Conservation (phyloP, 805 yeast species). For the Yarrowia sp. region DNA sequence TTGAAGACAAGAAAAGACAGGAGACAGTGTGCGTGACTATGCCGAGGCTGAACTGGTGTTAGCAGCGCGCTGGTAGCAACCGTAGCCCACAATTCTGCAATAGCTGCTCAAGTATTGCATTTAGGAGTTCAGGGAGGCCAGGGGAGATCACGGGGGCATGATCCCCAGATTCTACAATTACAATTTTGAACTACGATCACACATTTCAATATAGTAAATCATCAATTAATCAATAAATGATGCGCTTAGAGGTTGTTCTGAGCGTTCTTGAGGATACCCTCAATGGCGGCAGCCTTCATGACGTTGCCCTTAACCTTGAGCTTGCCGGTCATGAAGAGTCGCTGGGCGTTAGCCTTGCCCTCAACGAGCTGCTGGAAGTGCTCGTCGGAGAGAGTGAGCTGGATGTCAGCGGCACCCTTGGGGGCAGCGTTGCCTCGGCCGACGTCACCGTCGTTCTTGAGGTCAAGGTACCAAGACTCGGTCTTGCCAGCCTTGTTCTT, state of each 20-base stretch:
- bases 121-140: too few relatives aligned
- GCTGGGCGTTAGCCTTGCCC: slow-evolving; percentile 83
- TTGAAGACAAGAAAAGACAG: background rate
- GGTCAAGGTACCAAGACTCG: slow-evolving; percentile 65
- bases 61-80: too few relatives aligned
- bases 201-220: background rate
- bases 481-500: slow-evolving; percentile 59
- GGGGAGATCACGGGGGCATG: too few relatives aligned
- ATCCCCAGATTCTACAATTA: too few relatives aligned
- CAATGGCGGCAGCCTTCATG: slow-evolving; percentile 82
- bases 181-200: background rate
- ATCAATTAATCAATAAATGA: slow-evolving; percentile 24
- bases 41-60: too few relatives aligned
- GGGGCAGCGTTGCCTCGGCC: slow-evolving; percentile 44
- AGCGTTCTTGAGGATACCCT: slow-evolving; percentile 60
- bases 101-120: too few relatives aligned
- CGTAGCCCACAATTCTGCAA: too few relatives aligned
- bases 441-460: slow-evolving; percentile 57
- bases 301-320: slow-evolving; percentile 86
- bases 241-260: slow-evolving; percentile 46
- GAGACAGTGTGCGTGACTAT: background rate
- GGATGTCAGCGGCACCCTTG: slow-evolving; percentile 57
- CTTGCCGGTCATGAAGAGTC: slow-evolving; percentile 78
- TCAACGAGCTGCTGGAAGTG: slow-evolving; percentile 68
- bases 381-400: slow-evolving; percentile 60